These are phyloP conservation scores for Trametes sanguinea DNA, from an alignment of 768 basidiomycete species.

Conservation along the genomic window DNA sequence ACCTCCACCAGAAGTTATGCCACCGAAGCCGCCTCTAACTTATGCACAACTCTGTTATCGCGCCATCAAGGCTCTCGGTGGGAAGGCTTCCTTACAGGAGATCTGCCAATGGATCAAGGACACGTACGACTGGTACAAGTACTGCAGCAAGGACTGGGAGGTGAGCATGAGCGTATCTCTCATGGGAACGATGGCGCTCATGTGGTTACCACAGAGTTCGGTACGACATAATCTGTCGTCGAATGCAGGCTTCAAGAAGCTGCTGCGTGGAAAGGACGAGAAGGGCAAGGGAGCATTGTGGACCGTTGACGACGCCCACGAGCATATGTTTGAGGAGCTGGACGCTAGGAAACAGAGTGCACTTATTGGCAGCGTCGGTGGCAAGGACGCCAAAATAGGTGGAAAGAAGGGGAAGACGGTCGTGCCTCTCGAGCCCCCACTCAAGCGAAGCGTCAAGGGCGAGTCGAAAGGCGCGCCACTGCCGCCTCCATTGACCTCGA, in stretches of 20 bases:
- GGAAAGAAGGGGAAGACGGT: slow-evolving; percentile 62
- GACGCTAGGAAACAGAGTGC: slow-evolving; percentile 52
- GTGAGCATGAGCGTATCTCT: slow-evolving; percentile 44
- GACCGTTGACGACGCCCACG: slow-evolving; percentile 79
- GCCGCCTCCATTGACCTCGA: slow-evolving; percentile 70
- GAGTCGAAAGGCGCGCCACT: slow-evolving; percentile 57
- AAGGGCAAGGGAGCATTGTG: slow-evolving; percentile 92
- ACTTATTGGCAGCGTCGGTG: slow-evolving; percentile 32
- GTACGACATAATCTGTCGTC: slow-evolving; percentile 95
- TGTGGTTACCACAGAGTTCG: slow-evolving; percentile 56
- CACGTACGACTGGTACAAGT: slow-evolving; percentile 87
- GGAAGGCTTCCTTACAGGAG: slow-evolving; percentile 88
- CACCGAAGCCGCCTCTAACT: slow-evolving; percentile 86
- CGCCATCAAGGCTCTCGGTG: slow-evolving; percentile 78
- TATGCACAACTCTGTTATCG: slow-evolving; percentile 92
- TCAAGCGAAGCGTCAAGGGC: slow-evolving; percentile 71
- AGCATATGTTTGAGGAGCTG: slow-evolving; percentile 70
- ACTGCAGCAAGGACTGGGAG: slow-evolving; percentile 91
- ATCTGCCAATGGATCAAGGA: slow-evolving; percentile 91
- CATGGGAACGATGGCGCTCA: slow-evolving; percentile 6
- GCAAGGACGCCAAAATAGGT: slow-evolving; percentile 44
- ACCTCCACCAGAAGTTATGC: slow-evolving; percentile 73
- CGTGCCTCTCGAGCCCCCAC: slow-evolving; percentile 55
- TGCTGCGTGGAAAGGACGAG: slow-evolving; percentile 82
- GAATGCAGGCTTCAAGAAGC: slow-evolving; percentile 87